Evolutionary conservation across 2,329 filamentous ascomycete genomes (phyloP).

Genomic region (Allantophomopsis lycopodina): DNA sequence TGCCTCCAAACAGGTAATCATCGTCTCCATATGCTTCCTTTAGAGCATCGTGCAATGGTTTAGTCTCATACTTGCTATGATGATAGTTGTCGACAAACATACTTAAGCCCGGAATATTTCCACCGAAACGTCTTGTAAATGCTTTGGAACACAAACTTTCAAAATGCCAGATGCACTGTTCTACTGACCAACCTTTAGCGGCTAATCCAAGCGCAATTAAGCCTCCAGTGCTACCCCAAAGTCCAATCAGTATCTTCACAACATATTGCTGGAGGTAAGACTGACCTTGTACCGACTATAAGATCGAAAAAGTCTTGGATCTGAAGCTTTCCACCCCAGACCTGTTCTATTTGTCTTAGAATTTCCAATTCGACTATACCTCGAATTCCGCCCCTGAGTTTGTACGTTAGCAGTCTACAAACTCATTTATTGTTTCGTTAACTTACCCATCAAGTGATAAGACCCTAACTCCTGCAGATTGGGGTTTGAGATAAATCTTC

Average conservation of each 20-base stretch:
- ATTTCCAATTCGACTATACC: conserved; percentile 30
- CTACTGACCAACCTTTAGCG: conserved; percentile 21
- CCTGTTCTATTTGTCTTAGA: conserved; percentile 23
- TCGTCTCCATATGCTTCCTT: conserved; percentile 18
- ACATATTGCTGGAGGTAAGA: too few relatives aligned
- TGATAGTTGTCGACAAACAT: conserved; percentile 1
- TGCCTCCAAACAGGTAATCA: conserved; percentile 22
- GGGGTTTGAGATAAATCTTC: conserved; percentile 17
- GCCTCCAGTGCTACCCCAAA: conserved; percentile 29
- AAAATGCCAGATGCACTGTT: conserved; percentile 24
- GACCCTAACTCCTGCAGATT: conserved; percentile 21
- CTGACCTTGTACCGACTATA: conserved; percentile 27
- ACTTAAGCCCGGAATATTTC: conserved; percentile 9
- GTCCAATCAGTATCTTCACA: too few relatives aligned
- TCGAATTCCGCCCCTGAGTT: conserved; percentile 26
- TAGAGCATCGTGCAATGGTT: conserved; percentile 22
- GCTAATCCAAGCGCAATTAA: conserved; percentile 27
- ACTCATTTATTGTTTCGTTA: too few relatives aligned
- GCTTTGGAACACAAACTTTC: conserved; percentile 22
- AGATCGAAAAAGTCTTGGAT: conserved; percentile 33
- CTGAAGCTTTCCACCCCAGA: conserved; percentile 23
- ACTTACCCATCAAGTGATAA: conserved; percentile 27
- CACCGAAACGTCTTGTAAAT: conserved; percentile 24
- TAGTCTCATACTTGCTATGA: conserved; percentile 19
- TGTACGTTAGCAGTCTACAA: conserved; percentile 1